Base-by-base conservation (phyloP, 805 yeast genomes). In the Maudiozyma bulderi region DNA sequence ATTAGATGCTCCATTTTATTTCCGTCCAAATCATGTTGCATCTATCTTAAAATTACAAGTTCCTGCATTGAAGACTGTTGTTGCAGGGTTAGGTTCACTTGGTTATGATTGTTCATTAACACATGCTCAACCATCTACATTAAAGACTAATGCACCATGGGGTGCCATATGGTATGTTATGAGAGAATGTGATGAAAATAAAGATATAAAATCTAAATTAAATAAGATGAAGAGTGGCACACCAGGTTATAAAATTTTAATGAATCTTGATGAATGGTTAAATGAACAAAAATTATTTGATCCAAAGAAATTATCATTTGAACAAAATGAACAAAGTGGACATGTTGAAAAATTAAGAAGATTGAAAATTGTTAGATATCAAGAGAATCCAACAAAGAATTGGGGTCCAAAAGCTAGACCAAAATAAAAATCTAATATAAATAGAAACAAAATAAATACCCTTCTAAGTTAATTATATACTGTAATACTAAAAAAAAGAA, bases 391-490 rank as follows among this genome's bases (percentile, higher is more conserved):
- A 13, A 77, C 88, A 0, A 86, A 86, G 63, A 83, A 86, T 64
- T 93, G 99, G 99, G 99, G 99, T 1, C 99, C 98, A 37, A 87
- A 85, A 69, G 80, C 96, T 3, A 81, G 84, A 60, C 95, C 95
- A 47, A 53, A 52, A 30, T 53, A 55, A 28, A 15, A 2, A 2
- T 39, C 3, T n/a, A n/a, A n/a, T n/a, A n/a, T 48, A 46, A 20
- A 20, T 20, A 20, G 26, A 20, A 20, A 20, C 26, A 42, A 15
- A 15, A 8, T 13, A n/a, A 14, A 14, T 31, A 32, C 30, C 26
- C 26, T 20, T 20, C 26, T 2, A 20, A 20, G 4, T 20, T 20
- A 4, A 20, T 20, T 20, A 20, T 20, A 20, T 20, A 20, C 26
- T 20, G 26, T 20, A 20, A 20, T 20, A 20, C 26, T 20, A 20